phyloP scores from a whole-genome alignment of 108 stramenopile genomes.

The Pseudonitzschia delicatissima region DNA sequence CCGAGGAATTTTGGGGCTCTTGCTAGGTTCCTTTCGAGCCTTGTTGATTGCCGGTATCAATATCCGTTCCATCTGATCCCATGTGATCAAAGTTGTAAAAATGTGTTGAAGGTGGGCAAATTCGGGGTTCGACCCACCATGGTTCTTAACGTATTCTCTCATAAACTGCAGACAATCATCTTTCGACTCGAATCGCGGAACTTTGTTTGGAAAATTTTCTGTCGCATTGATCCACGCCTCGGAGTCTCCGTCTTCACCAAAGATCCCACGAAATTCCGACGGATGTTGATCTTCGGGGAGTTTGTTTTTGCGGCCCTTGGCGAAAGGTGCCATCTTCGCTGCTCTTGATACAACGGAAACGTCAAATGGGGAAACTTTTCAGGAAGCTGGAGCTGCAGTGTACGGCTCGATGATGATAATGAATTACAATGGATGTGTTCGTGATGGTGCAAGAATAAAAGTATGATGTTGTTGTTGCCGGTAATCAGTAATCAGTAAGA shows the following conservation, averaged over 20 bases:
- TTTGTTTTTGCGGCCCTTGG: slow-evolving; percentile 2
- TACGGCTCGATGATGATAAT: too few relatives aligned
- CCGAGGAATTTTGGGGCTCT: slow-evolving; percentile 47
- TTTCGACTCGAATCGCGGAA: slow-evolving; percentile 74
- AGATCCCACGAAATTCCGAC: slow-evolving; percentile 80
- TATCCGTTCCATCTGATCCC: slow-evolving; percentile 80
- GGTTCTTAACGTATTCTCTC: slow-evolving; percentile 62
- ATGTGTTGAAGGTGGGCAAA: slow-evolving; percentile 82
- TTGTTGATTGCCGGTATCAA: slow-evolving; percentile 72
- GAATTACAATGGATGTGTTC: too few relatives aligned
- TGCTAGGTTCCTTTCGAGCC: slow-evolving; percentile 72
- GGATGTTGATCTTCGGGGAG: slow-evolving; percentile 20
- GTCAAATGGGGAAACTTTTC: too few relatives aligned
- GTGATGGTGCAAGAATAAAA: too few relatives aligned
- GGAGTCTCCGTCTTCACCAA: slow-evolving; percentile 80
- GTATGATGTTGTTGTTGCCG: too few relatives aligned
- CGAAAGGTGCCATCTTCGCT: slow-evolving; percentile 3
- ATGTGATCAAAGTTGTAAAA: slow-evolving; percentile 80
- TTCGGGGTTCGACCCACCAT: slow-evolving; percentile 83
- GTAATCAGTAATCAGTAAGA: too few relatives aligned
- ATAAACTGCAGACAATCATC: slow-evolving; percentile 71
- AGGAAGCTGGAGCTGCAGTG: too few relatives aligned
- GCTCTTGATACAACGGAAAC: too few relatives aligned
- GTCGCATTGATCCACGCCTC: slow-evolving; percentile 75
- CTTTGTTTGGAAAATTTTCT: slow-evolving; percentile 77